Evolutionary conservation across 306 rosid genomes (phyloP).

Genomic region (Malus sylvestris): DNA sequence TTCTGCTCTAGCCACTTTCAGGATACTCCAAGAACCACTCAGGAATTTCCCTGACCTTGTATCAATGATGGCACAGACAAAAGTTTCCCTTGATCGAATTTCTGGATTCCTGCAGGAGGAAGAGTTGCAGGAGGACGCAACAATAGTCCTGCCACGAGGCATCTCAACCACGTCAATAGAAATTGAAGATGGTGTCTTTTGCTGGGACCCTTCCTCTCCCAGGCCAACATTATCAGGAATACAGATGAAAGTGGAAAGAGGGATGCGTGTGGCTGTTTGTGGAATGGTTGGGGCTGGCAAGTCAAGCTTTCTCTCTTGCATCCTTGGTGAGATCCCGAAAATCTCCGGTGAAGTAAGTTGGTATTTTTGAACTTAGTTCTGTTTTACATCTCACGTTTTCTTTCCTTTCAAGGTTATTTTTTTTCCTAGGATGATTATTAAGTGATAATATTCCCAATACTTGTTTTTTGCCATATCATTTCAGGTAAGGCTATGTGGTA

Average conservation of each 20-base stretch:
- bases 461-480: conserved; percentile 16
- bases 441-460: background rate
- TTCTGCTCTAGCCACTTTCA: conserved; percentile 97
- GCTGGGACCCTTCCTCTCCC: conserved; percentile 73
- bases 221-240: conserved; percentile 79
- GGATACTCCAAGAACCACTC: conserved; percentile 98
- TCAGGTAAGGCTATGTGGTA: conserved; percentile 84
- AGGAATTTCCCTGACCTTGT: conserved; percentile 98
- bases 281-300: conserved; percentile 97
- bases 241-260: conserved; percentile 64
- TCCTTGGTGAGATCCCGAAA: conserved; percentile 94
- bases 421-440: background rate
- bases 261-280: conserved; percentile 95
- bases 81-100: conserved; percentile 94
- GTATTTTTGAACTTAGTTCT: conserved; percentile 19
- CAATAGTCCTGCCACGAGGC: conserved; percentile 68
- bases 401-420: background rate
- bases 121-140: conserved; percentile 91
- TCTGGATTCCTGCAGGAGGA: conserved; percentile 86
- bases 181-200: conserved; percentile 66
- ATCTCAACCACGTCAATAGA: conserved; percentile 62
- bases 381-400: conserved; percentile 12
- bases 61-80: conserved; percentile 99
- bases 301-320: conserved; percentile 92
- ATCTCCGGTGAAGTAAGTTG: conserved; percentile 86